Percentiles rank a stretch among this genome's conserved stretches.
phyloP scores from a whole-genome alignment of 2,329 filamentous ascomycete species.

The Bipolaris bicolor region DNA sequence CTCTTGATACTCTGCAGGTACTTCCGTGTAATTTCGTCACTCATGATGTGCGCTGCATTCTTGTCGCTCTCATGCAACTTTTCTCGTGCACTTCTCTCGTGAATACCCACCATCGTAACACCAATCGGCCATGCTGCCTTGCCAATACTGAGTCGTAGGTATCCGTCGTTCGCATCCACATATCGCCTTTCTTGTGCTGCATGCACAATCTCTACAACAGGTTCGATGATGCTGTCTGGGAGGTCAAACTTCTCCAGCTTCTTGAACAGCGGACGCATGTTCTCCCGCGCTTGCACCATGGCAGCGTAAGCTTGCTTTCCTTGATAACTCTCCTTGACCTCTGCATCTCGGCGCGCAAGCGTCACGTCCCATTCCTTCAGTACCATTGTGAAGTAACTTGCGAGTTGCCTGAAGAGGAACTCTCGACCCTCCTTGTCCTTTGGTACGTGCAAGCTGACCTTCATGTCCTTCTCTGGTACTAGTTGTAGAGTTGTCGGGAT shows the following conservation, averaged over 20 bases:
- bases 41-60: constrained; percentile 92
- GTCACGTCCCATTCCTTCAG: constrained; percentile 84
- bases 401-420: constrained; percentile 84
- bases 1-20: constrained; percentile 98
- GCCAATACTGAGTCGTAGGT: constrained; percentile 88
- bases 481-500: constrained; percentile 84
- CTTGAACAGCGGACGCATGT: constrained; percentile 87
- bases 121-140: constrained; percentile 99
- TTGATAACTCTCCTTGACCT: constrained; percentile 73
- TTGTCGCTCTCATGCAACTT: constrained; percentile 82
- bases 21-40: constrained; percentile 93
- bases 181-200: constrained; percentile 90
- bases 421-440: constrained; percentile 68
- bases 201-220: constrained; percentile 88
- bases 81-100: constrained; percentile 93
- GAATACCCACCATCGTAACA: constrained; percentile 99
- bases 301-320: constrained; percentile 82
- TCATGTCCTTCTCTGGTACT: constrained; percentile 87
- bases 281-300: constrained; percentile 86
- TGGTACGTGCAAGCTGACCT: constrained; percentile 67
- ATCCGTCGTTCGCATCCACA: constrained; percentile 95
- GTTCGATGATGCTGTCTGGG: constrained; percentile 77
- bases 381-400: constrained; percentile 97
- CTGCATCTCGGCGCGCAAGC: constrained; percentile 64
- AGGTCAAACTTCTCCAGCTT: constrained; percentile 84